These are phyloP conservation scores for Peronospora farinosa DNA, from an alignment of 352 stramenopile genomes.

Conservation along the genomic window DNA sequence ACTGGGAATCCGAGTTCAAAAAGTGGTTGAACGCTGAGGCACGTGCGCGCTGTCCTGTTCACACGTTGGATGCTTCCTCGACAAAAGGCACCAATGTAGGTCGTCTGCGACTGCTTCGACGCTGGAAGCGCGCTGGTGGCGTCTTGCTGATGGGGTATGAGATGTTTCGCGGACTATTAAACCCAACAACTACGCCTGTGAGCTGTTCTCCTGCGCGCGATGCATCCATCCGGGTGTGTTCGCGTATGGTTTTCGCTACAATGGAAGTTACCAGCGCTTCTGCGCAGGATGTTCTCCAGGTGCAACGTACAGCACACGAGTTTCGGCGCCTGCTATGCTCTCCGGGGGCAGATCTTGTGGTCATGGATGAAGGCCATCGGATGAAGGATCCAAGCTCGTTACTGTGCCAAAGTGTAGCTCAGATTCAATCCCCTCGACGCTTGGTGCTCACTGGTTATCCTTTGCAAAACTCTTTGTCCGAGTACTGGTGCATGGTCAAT, in stretches of 20 bases:
- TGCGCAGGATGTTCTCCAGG: conserved; percentile 39
- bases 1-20: conserved; percentile 95
- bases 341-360: conserved; percentile 68
- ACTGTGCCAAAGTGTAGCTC: conserved; percentile 70
- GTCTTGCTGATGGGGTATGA: conserved; percentile 86
- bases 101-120: conserved; percentile 53
- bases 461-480: conserved; percentile 91
- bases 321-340: conserved; percentile 49
- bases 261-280: conserved; percentile 59
- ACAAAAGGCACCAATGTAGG: conserved; percentile 47
- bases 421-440: conserved; percentile 68
- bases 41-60: conserved; percentile 45
- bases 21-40: conserved; percentile 89
- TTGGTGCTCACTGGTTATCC: conserved; percentile 92
- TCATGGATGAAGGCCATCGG: conserved; percentile 85
- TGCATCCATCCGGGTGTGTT: conserved; percentile 55
- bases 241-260: conserved; percentile 49
- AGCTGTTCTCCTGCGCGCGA: conserved; percentile 30
- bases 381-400: conserved; percentile 84
- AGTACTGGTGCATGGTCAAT: conserved; percentile 90
- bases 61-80: conserved; percentile 53
- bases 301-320: conserved; percentile 49
- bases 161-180: conserved; percentile 83
- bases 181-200: conserved; percentile 41
- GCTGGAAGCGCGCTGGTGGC: conserved; percentile 69